These are phyloP conservation scores for Cutaneotrichosporon sp. DNA, from an alignment of 1,284 basidiomycete species.

Conservation along the genomic window DNA sequence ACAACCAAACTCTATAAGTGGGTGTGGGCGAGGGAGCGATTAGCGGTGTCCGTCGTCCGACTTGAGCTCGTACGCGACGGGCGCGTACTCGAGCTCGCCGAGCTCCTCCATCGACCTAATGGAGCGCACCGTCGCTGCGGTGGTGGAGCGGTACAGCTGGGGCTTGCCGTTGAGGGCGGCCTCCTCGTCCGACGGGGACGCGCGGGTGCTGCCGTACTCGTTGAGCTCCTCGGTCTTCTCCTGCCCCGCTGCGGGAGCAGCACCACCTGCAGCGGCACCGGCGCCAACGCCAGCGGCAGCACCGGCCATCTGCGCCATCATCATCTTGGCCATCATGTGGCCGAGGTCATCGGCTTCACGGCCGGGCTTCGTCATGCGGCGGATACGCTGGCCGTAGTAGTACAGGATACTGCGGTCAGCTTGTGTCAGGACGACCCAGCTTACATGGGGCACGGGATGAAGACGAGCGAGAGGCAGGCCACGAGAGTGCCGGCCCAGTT, in stretches of 20 bases:
- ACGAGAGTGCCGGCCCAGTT: conserved; percentile 58
- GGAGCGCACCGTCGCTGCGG: not conserved
- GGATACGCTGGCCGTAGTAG: conserved; percentile 29
- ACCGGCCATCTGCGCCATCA: conserved; percentile 3
- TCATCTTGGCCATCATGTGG: conserved; percentile 29
- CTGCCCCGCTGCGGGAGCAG: not conserved
- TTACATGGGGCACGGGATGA: conserved; percentile 28
- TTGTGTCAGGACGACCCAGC: not conserved
- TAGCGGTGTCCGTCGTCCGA: conserved; percentile 2
- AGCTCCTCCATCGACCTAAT: conserved; percentile 2
- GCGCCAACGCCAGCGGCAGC: not conserved
- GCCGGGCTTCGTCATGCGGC: conserved; percentile 32
- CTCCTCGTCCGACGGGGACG: not conserved
- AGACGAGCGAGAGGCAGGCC: conserved; percentile 33
- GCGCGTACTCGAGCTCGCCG: not conserved
- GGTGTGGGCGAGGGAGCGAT: not conserved
- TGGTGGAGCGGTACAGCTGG: not conserved
- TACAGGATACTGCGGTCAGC: conserved; percentile 26
- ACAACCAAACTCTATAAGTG: not conserved
- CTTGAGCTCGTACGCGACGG: not conserved
- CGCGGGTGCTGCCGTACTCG: not conserved
- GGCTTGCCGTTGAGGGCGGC: not conserved
- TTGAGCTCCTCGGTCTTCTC: not conserved
- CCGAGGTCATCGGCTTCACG: conserved; percentile 32
- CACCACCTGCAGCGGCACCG: not conserved